phyloP scores from a whole-genome alignment of 129 eudicot genomes.

The Lactuca sativa region DNA sequence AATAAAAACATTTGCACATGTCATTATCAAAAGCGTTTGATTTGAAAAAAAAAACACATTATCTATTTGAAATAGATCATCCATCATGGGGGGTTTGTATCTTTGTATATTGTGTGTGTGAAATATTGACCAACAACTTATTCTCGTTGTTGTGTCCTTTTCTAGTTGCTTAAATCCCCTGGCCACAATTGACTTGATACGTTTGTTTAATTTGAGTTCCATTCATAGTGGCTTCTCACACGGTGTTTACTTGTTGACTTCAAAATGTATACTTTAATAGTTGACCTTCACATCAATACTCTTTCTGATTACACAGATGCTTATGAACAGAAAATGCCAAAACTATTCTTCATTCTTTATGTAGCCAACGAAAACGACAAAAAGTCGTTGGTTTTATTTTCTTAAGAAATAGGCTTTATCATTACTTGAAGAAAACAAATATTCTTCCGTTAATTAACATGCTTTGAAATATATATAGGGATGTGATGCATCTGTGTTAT shows the following conservation, averaged over 20 bases:
- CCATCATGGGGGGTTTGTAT: background rate
- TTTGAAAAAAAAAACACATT: too few relatives aligned
- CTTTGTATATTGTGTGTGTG: background rate
- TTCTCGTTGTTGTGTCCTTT: background rate
- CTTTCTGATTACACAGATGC: background rate
- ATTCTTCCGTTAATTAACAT: too few relatives aligned
- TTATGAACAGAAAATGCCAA: background rate
- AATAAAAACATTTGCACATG: too few relatives aligned
- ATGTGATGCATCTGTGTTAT: constrained; percentile 53
- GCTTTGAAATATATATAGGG: constrained; percentile 27
- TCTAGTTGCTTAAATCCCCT: background rate
- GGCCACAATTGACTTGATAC: background rate
- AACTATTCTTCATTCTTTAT: background rate
- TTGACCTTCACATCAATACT: background rate
- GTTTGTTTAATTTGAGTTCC: background rate
- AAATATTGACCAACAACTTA: background rate
- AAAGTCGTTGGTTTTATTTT: background rate
- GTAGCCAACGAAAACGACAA: background rate
- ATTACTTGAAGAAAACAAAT: background rate
- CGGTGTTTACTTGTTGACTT: background rate
- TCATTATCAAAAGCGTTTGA: background rate
- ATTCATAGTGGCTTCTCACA: background rate
- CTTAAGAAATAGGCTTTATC: background rate
- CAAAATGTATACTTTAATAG: background rate
- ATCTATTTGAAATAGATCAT: too few relatives aligned